Percentiles rank a stretch among this genome's conserved stretches.
These are phyloP conservation scores for Starmera quercuum DNA, from an alignment of 805 yeast species.

Conservation along the genomic window DNA sequence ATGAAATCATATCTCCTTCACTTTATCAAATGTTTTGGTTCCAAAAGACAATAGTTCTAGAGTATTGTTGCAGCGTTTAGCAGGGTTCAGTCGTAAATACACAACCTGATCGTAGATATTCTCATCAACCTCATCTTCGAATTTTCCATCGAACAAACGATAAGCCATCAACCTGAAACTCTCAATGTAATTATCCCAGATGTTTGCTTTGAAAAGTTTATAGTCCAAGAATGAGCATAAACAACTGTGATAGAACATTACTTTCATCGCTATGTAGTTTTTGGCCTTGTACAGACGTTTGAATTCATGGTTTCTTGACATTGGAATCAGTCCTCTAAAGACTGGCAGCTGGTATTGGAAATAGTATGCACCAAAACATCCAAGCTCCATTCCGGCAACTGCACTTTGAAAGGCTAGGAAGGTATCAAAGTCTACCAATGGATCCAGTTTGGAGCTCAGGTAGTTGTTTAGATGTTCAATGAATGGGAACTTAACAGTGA, in stretches of 20 bases:
- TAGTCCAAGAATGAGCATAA: neutral
- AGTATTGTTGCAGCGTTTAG: no score
- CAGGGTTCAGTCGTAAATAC: no score
- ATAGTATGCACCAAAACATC: no score
- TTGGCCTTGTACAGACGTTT: neutral
- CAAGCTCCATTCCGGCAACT: no score
- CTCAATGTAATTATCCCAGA: neutral
- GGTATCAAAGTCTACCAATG: neutral
- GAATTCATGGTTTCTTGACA: neutral
- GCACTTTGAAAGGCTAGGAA: no score
- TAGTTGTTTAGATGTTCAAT: neutral
- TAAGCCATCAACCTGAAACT: neutral
- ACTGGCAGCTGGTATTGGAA: no score
- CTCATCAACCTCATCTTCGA: conserved; percentile 2
- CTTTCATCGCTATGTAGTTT: conserved; percentile 1
- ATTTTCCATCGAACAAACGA: neutral
- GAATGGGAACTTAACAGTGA: neutral
- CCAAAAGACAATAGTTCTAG: no score
- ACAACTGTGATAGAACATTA: neutral
- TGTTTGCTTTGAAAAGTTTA: neutral
- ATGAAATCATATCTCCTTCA: no score
- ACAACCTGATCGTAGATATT: neutral
- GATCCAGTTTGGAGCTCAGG: neutral
- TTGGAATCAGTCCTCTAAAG: neutral
- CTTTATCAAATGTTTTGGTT: no score